Percentiles rank a stretch among this genome's conserved stretches.
phyloP scores from a whole-genome alignment of 108 stramenopile species.

The Pseudonitzschia pungens region DNA sequence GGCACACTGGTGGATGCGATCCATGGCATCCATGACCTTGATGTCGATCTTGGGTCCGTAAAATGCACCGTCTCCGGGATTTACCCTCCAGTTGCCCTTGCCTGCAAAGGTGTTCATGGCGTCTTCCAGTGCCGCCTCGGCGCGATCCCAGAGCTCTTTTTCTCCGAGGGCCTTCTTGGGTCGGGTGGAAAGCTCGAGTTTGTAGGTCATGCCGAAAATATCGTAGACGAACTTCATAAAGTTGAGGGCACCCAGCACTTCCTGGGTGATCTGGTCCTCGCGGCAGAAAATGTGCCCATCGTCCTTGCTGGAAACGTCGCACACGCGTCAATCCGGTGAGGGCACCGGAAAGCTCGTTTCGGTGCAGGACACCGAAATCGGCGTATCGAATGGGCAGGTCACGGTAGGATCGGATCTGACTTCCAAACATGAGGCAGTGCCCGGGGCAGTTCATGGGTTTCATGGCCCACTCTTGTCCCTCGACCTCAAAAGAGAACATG shows the following conservation, averaged over 20 bases:
- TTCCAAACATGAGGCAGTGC: constrained; percentile 95
- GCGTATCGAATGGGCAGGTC: constrained; percentile 97
- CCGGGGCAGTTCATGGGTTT: constrained; percentile 99
- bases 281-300: constrained; percentile 98
- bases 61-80: constrained; percentile 99
- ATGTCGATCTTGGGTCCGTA: constrained; percentile 99
- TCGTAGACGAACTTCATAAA: constrained; percentile 98
- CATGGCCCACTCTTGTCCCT: constrained; percentile 94
- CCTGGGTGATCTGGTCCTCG: constrained; percentile 94
- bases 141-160: constrained; percentile 90
- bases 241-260: constrained; percentile 92
- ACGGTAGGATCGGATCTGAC: constrained; percentile 90
- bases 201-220: constrained; percentile 98
- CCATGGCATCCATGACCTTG: constrained; percentile 99
- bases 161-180: constrained; percentile 99
- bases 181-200: constrained; percentile 96
- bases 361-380: constrained; percentile 99
- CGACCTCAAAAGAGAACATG: constrained; percentile 96
- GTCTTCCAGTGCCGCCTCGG: constrained; percentile 86
- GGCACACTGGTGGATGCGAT: constrained; percentile 99
- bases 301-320: constrained; percentile 98
- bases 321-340: constrained; percentile 98
- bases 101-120: constrained; percentile 96
- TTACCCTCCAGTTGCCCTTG: constrained; percentile 93
- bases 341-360: constrained; percentile 96